Evolutionary conservation across 1,284 basidiomycete genomes (phyloP), one percentile per base, ranked within the genome.

Genomic region (Ganoderma lucidum): DNA sequence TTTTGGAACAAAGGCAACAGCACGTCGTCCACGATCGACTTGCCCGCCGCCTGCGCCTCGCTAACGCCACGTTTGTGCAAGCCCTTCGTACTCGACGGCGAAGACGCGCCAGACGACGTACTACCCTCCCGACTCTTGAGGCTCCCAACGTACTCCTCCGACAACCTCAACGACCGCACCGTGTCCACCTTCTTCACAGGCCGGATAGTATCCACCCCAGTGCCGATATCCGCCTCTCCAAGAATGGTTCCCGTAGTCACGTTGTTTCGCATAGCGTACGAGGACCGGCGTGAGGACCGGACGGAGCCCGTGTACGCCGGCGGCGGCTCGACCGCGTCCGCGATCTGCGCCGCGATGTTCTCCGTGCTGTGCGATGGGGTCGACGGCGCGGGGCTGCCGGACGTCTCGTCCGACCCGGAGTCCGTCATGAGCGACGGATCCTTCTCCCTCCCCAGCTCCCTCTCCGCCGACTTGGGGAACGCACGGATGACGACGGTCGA

Each of bases 111-210:
- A 17, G 84, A 78, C 4, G 85, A 85, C 6, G 80, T 70, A 70
- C 82, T 82, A 12, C 83, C 85, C 65, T 91, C 89, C 76, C 85
- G 86, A 63, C 81, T 78, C 67, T 90, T 84, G 67, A 90, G 77
- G 71, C 85, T 92, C 28, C 94, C 95, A 32, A 96, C 90, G 78
- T 88, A 96, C 74, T 95, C 95, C 23, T 90, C 85, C 6, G 95
- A 96, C 48, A 95, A 79, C 69, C 91, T 85, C n/a, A 96, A 81
- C 0, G 94, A 95, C 14, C 91, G 90, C 5, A 86, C 84, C 0
- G 91, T 87, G 78, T 98, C 95, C 30, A 97, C 90, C 77, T 95
- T 95, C 85, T 97, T 97, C 72, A 97, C 91, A 0, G 96, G 96
- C 67, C 96, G 88, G 75, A 98, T 94, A 1, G 96, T 97, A 75